These are phyloP conservation scores for Shiraia sp. DNA, from an alignment of 2,329 filamentous ascomycete genomes.

Conservation along the genomic window DNA sequence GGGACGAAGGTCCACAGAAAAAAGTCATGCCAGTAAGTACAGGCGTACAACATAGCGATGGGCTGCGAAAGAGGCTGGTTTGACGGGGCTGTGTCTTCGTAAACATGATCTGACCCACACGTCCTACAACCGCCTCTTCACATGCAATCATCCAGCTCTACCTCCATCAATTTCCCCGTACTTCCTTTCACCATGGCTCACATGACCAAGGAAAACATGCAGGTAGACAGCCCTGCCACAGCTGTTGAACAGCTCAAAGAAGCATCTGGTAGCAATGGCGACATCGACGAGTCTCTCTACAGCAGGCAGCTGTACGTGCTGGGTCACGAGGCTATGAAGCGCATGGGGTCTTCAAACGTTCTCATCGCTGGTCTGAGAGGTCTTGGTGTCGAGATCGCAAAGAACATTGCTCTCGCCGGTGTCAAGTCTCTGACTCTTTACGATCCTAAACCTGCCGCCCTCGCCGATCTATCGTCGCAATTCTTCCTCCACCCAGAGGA, in stretches of 20 bases:
- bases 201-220: conserved; percentile 59
- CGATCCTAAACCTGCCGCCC: conserved; percentile 81
- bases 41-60: conserved; percentile 1
- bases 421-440: conserved; percentile 96
- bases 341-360: conserved; percentile 95
- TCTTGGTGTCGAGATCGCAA: conserved; percentile 95
- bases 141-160: background rate
- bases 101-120: conserved; percentile 14
- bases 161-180: background rate
- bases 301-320: conserved; percentile 71
- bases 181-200: conserved; percentile 9
- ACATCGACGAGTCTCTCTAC: conserved; percentile 71
- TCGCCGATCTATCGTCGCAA: conserved; percentile 91
- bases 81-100: conserved; percentile 32
- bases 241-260: conserved; percentile 63
- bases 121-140: conserved; percentile 11
- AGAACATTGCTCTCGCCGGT: conserved; percentile 96
- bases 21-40: conserved; percentile 48
- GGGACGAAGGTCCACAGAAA: conserved; percentile 46
- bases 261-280: conserved; percentile 52
- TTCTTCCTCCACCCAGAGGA: conserved; percentile 92
- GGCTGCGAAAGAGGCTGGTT: conserved; percentile 7
- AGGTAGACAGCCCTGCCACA: conserved; percentile 62
- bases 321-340: conserved; percentile 90
- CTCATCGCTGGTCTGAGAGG: conserved; percentile 91